A percentile compares a stretch with the other conserved stretches of the same genome.
Evolutionary conservation across 306 rosid species (phyloP).

Genomic region (Morella rubra): DNA sequence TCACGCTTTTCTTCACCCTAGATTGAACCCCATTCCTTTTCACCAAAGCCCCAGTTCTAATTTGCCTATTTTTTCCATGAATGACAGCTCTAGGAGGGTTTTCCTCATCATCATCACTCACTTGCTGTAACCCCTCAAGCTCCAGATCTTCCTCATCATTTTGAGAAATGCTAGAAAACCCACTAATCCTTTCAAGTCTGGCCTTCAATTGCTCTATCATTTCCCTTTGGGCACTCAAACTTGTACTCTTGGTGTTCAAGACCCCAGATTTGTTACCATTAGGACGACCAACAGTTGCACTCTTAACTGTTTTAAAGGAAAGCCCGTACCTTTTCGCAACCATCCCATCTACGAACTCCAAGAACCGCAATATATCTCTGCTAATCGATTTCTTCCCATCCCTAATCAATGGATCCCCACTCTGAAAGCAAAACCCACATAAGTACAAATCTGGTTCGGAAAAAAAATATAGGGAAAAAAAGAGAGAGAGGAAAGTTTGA

Average conservation of each 20-base stretch:
- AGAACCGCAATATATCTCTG: slow-evolving; percentile 64
- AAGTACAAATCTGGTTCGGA: not conserved
- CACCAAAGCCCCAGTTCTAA: slow-evolving; percentile 34
- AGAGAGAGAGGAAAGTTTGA: not conserved
- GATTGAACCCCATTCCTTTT: slow-evolving; percentile 46
- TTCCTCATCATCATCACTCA: slow-evolving; percentile 41
- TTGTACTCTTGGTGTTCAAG: slow-evolving; percentile 20
- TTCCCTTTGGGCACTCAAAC: slow-evolving; percentile 42
- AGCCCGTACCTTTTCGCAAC: slow-evolving; percentile 46
- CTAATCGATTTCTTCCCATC: slow-evolving; percentile 65
- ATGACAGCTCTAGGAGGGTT: slow-evolving; percentile 30
- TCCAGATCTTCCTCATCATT: slow-evolving; percentile 48
- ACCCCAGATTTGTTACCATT: slow-evolving; percentile 38
- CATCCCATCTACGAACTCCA: slow-evolving; percentile 67
- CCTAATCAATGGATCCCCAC: slow-evolving; percentile 60
- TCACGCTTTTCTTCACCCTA: slow-evolving; percentile 70
- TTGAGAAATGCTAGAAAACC: slow-evolving; percentile 44
- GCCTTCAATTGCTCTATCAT: slow-evolving; percentile 61
- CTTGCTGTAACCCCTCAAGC: slow-evolving; percentile 45
- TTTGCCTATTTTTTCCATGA: slow-evolving; percentile 29
- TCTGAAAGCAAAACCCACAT: slow-evolving; percentile 35
- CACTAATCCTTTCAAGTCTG: slow-evolving; percentile 71
- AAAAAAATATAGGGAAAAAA: not conserved
- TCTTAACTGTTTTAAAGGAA: slow-evolving; percentile 42
- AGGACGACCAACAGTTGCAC: slow-evolving; percentile 38